These are phyloP conservation scores for Porogramme epimiltina DNA, from an alignment of 1,284 basidiomycete genomes.

Conservation along the genomic window DNA sequence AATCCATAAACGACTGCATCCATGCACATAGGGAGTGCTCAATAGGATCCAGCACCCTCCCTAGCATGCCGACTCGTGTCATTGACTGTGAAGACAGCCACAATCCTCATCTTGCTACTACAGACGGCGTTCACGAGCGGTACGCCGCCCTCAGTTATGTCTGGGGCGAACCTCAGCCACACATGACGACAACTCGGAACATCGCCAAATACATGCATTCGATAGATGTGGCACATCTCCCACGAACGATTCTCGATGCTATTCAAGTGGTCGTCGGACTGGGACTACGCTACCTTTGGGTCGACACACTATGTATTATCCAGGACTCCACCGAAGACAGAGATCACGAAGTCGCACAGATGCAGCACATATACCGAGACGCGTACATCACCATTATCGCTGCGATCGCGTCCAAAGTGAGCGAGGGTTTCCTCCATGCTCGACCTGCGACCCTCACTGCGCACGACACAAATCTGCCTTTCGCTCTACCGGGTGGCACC, in stretches of 20 bases:
- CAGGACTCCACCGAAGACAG: conserved; percentile 1
- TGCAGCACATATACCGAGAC: neutral
- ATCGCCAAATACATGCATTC: neutral
- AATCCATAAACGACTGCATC: too few species aligned
- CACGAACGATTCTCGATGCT: conserved; percentile 3
- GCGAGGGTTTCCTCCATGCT: conserved; percentile 2
- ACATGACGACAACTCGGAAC: conserved; percentile 2
- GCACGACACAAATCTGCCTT: too few species aligned
- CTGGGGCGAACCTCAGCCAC: conserved; percentile 8
- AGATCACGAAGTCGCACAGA: neutral
- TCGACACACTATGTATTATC: conserved; percentile 1
- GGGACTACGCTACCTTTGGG: conserved; percentile 1
- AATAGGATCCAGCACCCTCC: too few species aligned
- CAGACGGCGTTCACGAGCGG: neutral
- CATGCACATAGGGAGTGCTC: too few species aligned
- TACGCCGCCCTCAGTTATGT: conserved; percentile 16
- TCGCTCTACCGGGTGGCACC: too few species aligned
- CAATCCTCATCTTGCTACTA: neutral
- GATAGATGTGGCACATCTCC: neutral
- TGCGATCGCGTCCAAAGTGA: neutral
- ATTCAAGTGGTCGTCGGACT: conserved; percentile 1
- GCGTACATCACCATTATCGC: conserved; percentile 3
- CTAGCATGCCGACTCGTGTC: conserved; percentile 10
- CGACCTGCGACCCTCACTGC: too few species aligned
- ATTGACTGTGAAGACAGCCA: conserved; percentile 6